Evolutionary conservation across 176 grass and related monocot species (phyloP).

Genomic region (Avena sativa): DNA sequence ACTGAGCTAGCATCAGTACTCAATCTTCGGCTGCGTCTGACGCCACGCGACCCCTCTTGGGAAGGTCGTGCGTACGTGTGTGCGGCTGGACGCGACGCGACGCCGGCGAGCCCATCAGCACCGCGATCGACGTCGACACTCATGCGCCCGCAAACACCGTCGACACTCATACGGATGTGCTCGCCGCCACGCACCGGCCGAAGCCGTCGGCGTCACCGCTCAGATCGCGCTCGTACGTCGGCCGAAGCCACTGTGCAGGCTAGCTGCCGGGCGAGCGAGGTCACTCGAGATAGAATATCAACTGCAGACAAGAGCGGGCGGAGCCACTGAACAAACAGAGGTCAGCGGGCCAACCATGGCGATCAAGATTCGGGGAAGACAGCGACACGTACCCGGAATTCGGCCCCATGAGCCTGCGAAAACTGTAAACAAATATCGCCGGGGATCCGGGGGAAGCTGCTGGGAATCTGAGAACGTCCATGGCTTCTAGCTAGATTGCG

Average conservation of each 20-base stretch:
- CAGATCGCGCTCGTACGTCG: neutral
- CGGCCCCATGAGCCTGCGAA: no score
- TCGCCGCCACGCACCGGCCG: slow-evolving; percentile 19
- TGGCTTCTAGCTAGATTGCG: neutral
- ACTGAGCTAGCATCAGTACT: no score
- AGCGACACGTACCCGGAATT: neutral
- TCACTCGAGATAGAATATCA: neutral
- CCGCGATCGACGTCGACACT: slow-evolving; percentile 31
- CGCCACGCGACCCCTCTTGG: no score
- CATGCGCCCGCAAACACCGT: neutral
- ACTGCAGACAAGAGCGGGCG: neutral
- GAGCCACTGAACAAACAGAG: neutral
- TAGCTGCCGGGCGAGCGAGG: no score
- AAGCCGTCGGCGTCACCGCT: neutral
- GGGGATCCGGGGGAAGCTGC: neutral
- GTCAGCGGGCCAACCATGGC: neutral
- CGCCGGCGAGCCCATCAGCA: no score
- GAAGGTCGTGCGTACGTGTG: no score
- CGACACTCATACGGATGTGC: neutral
- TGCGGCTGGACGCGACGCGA: no score
- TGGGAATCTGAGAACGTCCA: neutral
- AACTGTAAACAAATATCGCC: neutral
- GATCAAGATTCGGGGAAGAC: neutral
- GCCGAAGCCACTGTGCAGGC: no score
- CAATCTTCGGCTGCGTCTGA: neutral